Evolutionary conservation across 768 basidiomycete species (phyloP).

Genomic region (Tremella fuciformis): DNA sequence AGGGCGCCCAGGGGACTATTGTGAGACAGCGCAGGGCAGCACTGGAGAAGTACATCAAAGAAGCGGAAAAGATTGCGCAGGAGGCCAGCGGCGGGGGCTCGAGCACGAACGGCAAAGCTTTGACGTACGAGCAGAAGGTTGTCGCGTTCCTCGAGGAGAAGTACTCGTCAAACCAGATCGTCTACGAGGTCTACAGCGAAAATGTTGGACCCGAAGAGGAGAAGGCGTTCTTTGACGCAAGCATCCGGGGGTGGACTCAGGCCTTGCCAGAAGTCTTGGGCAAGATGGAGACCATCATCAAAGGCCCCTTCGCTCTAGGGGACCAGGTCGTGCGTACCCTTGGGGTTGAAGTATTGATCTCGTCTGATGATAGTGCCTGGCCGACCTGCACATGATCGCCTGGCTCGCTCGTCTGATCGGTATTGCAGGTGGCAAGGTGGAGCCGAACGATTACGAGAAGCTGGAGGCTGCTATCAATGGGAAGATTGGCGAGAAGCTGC

Average conservation of each 20-base stretch:
- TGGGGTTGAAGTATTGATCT: not conserved
- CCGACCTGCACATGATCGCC: slow-evolving; percentile 73
- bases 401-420: slow-evolving; percentile 67
- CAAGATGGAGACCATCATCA: slow-evolving; percentile 44
- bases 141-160: slow-evolving; percentile 50
- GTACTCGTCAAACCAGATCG: slow-evolving; percentile 40
- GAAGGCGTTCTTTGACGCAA: slow-evolving; percentile 48
- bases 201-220: slow-evolving; percentile 35
- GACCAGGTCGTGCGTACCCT: slow-evolving; percentile 62
- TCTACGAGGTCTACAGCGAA: slow-evolving; percentile 46
- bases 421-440: slow-evolving; percentile 59
- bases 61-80: slow-evolving; percentile 53
- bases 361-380: slow-evolving; percentile 57
- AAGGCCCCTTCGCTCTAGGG: slow-evolving; percentile 56
- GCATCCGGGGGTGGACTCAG: slow-evolving; percentile 46
- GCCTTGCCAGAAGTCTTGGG: slow-evolving; percentile 47
- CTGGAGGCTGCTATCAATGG: slow-evolving; percentile 58
- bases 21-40: slow-evolving; percentile 59
- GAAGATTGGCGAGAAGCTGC: slow-evolving; percentile 59
- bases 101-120: slow-evolving; percentile 7
- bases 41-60: slow-evolving; percentile 58
- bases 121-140: slow-evolving; percentile 40
- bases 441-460: slow-evolving; percentile 33
- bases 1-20: slow-evolving; percentile 45
- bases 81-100: slow-evolving; percentile 11